These are phyloP conservation scores for Nidula microcarpa DNA, from an alignment of 768 basidiomycete species.

Conservation along the genomic window DNA sequence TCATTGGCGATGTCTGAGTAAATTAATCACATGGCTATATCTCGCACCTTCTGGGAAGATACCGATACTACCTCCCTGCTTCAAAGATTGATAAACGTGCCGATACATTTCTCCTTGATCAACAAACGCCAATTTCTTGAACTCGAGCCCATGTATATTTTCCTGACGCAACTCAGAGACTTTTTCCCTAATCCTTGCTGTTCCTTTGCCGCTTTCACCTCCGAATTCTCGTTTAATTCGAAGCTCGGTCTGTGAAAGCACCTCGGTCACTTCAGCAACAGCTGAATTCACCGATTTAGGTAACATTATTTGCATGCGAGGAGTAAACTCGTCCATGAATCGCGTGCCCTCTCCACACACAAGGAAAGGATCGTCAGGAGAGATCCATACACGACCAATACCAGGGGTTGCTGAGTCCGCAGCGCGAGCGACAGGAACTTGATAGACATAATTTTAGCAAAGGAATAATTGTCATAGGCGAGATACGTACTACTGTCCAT, in stretches of 20 bases:
- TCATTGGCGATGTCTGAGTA: slow-evolving; percentile 1
- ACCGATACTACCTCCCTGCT: slow-evolving; percentile 86
- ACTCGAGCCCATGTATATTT: slow-evolving; percentile 64
- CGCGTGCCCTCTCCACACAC: slow-evolving; percentile 78
- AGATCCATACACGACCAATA: slow-evolving; percentile 66
- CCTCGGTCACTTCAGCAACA: slow-evolving; percentile 80
- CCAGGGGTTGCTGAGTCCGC: slow-evolving; percentile 81
- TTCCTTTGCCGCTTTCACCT: slow-evolving; percentile 75
- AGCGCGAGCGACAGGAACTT: slow-evolving; percentile 93
- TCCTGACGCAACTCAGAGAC: slow-evolving; percentile 53
- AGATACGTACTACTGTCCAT: slow-evolving; percentile 80
- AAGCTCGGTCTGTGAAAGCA: slow-evolving; percentile 85
- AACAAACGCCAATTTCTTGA: slow-evolving; percentile 82
- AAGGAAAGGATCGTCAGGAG: slow-evolving; percentile 74
- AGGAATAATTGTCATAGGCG: not conserved
- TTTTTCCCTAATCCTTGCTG: slow-evolving; percentile 64
- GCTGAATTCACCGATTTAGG: slow-evolving; percentile 75
- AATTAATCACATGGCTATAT: not conserved
- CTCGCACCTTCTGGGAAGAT: slow-evolving; percentile 94
- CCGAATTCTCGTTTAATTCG: slow-evolving; percentile 85
- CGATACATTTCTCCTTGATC: slow-evolving; percentile 96
- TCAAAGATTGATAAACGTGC: slow-evolving; percentile 84
- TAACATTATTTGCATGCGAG: slow-evolving; percentile 84
- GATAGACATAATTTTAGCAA: not conserved
- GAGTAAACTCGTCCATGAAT: slow-evolving; percentile 70